A percentile compares a stretch with the other conserved stretches of the same genome.
phyloP scores from a whole-genome alignment of 2,329 filamentous ascomycete genomes.

The Ascochyta koolunga region DNA sequence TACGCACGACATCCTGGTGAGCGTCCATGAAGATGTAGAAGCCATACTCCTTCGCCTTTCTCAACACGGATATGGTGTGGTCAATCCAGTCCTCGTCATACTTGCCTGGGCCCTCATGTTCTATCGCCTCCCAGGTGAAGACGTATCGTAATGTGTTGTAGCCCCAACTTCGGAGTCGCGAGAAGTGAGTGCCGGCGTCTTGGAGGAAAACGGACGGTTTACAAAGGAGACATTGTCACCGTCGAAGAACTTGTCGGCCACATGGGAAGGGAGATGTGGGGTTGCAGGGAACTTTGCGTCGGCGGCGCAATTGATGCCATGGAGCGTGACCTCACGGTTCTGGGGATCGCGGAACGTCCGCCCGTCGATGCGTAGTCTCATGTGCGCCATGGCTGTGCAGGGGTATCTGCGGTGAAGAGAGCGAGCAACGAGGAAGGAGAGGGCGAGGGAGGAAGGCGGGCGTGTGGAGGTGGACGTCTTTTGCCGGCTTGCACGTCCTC shows the following conservation, averaged over 20 bases:
- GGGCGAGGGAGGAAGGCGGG: slow-evolving; percentile 3
- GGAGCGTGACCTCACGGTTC: slow-evolving; percentile 83
- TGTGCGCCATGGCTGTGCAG: slow-evolving; percentile 65
- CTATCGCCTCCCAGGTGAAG: slow-evolving; percentile 99
- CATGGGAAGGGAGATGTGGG: slow-evolving; percentile 82
- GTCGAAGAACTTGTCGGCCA: slow-evolving; percentile 82
- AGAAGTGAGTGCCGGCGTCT: slow-evolving; percentile 86
- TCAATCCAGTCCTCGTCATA: slow-evolving; percentile 95
- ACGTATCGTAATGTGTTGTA: slow-evolving; percentile 97
- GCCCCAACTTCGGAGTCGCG: slow-evolving; percentile 82
- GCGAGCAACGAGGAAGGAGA: not conserved
- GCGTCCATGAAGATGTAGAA: slow-evolving; percentile 99
- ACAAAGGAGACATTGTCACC: slow-evolving; percentile 91
- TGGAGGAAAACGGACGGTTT: slow-evolving; percentile 81
- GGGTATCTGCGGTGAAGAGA: not conserved
- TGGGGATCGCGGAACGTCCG: slow-evolving; percentile 80
- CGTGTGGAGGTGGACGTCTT: slow-evolving; percentile 3
- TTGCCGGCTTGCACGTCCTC: not conserved
- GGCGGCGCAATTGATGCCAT: slow-evolving; percentile 91
- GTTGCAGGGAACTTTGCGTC: slow-evolving; percentile 87
- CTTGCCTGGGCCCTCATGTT: slow-evolving; percentile 84
- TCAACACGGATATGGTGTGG: slow-evolving; percentile 84
- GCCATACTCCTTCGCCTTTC: slow-evolving; percentile 84
- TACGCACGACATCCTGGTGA: slow-evolving; percentile 89
- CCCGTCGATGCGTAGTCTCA: slow-evolving; percentile 83